Conservation (phyloP, 2,329 filamentous ascomycete genomes). For the Penicillium digitatum region DNA sequence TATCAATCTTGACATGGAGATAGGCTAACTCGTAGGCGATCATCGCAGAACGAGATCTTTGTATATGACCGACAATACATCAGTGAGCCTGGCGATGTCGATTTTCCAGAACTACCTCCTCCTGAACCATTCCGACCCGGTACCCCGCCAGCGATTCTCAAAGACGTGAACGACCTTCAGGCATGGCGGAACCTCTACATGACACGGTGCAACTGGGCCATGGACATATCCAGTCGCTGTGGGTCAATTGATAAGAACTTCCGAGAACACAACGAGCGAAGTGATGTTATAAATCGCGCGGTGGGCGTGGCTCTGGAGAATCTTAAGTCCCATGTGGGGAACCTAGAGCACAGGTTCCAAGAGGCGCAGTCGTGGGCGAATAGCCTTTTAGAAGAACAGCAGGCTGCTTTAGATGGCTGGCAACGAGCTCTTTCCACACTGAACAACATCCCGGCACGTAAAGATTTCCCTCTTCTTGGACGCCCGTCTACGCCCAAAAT, state of each 20-base stretch:
- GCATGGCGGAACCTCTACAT: constrained; percentile 89
- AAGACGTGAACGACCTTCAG: constrained; percentile 71
- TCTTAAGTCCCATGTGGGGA: constrained; percentile 47
- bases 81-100: constrained; percentile 42
- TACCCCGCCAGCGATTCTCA: constrained; percentile 71
- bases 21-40: neutral
- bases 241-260: constrained; percentile 59
- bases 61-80: constrained; percentile 82
- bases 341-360: constrained; percentile 44
- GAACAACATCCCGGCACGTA: constrained; percentile 42
- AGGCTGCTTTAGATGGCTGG: constrained; percentile 44
- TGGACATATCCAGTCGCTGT: constrained; percentile 66
- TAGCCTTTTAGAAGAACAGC: constrained; percentile 44
- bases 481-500: constrained; percentile 41
- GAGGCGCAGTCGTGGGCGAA: constrained; percentile 47
- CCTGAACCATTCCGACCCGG: constrained; percentile 58
- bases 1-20: neutral
- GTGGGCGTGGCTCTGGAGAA: constrained; percentile 84
- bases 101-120: constrained; percentile 52
- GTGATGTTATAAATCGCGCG: constrained; percentile 63
- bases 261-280: constrained; percentile 50
- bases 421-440: constrained; percentile 36
- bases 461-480: constrained; percentile 42
- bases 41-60: constrained; percentile 72
- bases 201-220: constrained; percentile 74